A percentile compares a stretch with the other conserved stretches of the same genome.
Conservation (phyloP, 2,329 filamentous ascomycete genomes). For the Mollisiaceae sp. region DNA sequence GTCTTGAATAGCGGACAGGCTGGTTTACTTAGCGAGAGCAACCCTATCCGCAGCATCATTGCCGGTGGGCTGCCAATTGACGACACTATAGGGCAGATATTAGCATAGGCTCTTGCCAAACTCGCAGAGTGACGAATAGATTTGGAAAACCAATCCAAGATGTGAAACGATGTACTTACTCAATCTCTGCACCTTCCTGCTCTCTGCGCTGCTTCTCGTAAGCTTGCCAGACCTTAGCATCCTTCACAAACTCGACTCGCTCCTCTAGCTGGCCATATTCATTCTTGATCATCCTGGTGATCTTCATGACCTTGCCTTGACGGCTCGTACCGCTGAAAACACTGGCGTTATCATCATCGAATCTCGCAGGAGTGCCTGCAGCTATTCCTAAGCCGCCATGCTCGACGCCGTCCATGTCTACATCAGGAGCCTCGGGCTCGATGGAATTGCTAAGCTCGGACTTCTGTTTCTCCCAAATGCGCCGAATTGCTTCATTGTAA, state of each 20-base stretch:
- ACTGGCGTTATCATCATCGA: slow-evolving; percentile 83
- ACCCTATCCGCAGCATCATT: slow-evolving; percentile 67
- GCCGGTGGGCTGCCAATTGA: slow-evolving; percentile 66
- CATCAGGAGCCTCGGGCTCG: slow-evolving; percentile 67
- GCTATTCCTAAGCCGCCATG: slow-evolving; percentile 48
- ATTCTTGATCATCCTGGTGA: slow-evolving; percentile 71
- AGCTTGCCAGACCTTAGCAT: slow-evolving; percentile 85
- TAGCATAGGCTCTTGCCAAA: slow-evolving; percentile 22
- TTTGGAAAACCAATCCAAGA: slow-evolving; percentile 43
- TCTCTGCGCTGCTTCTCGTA: slow-evolving; percentile 76
- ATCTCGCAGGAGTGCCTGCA: slow-evolving; percentile 63
- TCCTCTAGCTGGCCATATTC: slow-evolving; percentile 67
- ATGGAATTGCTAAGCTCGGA: slow-evolving; percentile 74
- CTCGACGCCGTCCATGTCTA: slow-evolving; percentile 31
- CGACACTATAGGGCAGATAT: slow-evolving; percentile 51
- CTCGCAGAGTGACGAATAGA: background rate
- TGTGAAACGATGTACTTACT: slow-evolving; percentile 21
- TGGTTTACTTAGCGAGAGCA: background rate
- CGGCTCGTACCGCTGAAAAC: slow-evolving; percentile 74
- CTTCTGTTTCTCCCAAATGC: slow-evolving; percentile 92
- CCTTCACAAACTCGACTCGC: slow-evolving; percentile 68
- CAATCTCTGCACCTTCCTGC: slow-evolving; percentile 48
- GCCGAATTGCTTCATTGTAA: slow-evolving; percentile 88
- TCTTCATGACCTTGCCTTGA: slow-evolving; percentile 70
- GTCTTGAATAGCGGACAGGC: background rate